phyloP scores from a whole-genome alignment of 495 filamentous ascomycete species.

The Hypoxylon cercidicola region DNA sequence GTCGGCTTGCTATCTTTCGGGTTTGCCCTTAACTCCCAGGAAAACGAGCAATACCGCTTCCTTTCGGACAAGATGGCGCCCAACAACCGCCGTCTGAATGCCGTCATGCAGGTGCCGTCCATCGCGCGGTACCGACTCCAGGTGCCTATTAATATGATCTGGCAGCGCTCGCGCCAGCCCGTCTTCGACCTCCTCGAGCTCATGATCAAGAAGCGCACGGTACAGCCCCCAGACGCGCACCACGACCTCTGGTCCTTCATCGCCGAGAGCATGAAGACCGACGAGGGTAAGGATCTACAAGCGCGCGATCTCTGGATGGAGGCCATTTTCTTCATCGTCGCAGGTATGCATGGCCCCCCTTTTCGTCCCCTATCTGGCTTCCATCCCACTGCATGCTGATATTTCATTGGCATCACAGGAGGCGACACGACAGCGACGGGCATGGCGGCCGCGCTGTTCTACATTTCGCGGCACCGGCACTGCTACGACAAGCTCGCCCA shows the following conservation, averaged over 20 bases:
- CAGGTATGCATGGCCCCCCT: slow-evolving; percentile 10
- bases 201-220: slow-evolving; percentile 31
- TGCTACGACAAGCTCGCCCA: slow-evolving; percentile 52
- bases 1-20: slow-evolving; percentile 29
- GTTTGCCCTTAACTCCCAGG: slow-evolving; percentile 17
- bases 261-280: slow-evolving; percentile 53
- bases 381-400: not conserved
- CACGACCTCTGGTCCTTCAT: slow-evolving; percentile 46
- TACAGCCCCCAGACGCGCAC: slow-evolving; percentile 18
- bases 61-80: slow-evolving; percentile 34
- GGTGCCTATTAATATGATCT: slow-evolving; percentile 1
- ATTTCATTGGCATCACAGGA: slow-evolving; percentile 1
- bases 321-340: slow-evolving; percentile 34
- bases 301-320: slow-evolving; percentile 32
- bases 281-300: slow-evolving; percentile 4
- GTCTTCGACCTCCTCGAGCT: slow-evolving; percentile 11
- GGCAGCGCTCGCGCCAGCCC: slow-evolving; percentile 1
- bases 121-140: slow-evolving; percentile 8
- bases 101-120: slow-evolving; percentile 26
- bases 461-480: slow-evolving; percentile 46
- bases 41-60: slow-evolving; percentile 12
- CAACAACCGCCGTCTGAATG: slow-evolving; percentile 5
- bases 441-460: slow-evolving; percentile 27
- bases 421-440: slow-evolving; percentile 30
- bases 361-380: slow-evolving; percentile 1